Base-by-base conservation (phyloP, 495 filamentous ascomycete species). In the Neurospora pannonica region DNA sequence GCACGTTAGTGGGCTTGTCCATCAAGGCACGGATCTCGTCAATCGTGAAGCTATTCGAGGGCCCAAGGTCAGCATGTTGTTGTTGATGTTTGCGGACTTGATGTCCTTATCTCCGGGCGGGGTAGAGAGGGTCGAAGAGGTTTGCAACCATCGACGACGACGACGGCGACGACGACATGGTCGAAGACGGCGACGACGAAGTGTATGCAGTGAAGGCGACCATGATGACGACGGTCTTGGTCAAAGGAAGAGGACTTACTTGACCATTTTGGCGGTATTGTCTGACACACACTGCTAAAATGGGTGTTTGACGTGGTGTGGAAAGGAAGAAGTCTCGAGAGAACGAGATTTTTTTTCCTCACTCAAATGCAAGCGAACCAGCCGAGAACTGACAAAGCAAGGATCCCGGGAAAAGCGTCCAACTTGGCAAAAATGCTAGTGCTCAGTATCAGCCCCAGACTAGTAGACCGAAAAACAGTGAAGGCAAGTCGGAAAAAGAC, bases 11-110 rank as follows among this genome's bases (percentile, higher is more conserved):
- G 86, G 92, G 90, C 84, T 93, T 92, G 93, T 98, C 81, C 96
- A 99, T 99, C 87, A 99, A 90, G 76, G 78, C 82, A 87, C 96
- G 94, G 89, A 99, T 94, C 91, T 97, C 94, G 83, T 98, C 94
- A 87, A 97, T 91, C 83, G 96, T 99, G 91, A 99, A 99, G 92
- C 95, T 99, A 83, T 86, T 74, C 74, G 78, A 54, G 72, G 73
- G 71, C 69, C 31, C 54, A 75, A 79, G 46, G 81, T 85, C 79
- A 84, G 77, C 72, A 76, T 73, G 37, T 60, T 28, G 21, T 67
- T 67, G 54, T 34, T 67, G 72, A 39, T 73, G n/a, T 60, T 78
- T 71, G 71, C 37, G 71, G 42, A 36, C 73, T 60, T 72, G 19
- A 38, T 73, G 75, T 71, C 76, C 83, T 85, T 84, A 86, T 81